Base-by-base conservation (phyloP, 352 stramenopile genomes). In the Thraustotheca clavata region DNA sequence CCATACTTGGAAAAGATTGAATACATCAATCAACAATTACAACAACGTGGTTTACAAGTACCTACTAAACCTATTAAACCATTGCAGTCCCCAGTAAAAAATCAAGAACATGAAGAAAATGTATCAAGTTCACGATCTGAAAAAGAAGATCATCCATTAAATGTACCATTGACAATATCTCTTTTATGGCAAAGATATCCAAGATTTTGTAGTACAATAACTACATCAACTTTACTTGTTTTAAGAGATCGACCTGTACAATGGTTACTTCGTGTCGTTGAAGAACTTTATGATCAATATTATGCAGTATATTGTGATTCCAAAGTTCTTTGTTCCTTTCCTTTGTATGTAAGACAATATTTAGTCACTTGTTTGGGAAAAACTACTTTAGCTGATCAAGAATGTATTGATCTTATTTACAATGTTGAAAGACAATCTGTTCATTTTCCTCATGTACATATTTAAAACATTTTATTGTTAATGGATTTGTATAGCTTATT, bases 1-100 rank as follows among this genome's bases (percentile, higher is more conserved):
- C 84, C 84, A 39, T 93, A 91, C 48, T 65, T 93, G 29, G 79
- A 93, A 63, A 87, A 90, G 71, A 90, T 93, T 49, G 84, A 93
- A 69, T 93, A 93, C 67, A 89, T 93, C 60, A 91, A 91, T 68
- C 79, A 74, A 41, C 80, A 93, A 62, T 68, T 93, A 48, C 74
- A 73, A 70, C 33, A 33, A 9, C 57, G 57, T n/a, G 57, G 57
- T 22, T 36, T 65, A 8, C 41, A 54, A 7, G 32, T 65, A 2
- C 24, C 55, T 16, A 11, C 18, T 27, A 0, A 22, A 27, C 46
- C 39, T 2, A 24, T 27, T n/a, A n/a, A n/a, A 4, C 39, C 39
- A 24, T 2, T n/a, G 2, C n/a, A 24, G 39, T 24, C 27, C n/a
- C 39, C 11, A 6, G 4, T 7, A 20, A 57, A 41, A n/a, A 16